Base-by-base conservation (phyloP, 495 filamentous ascomycete species). In the Aspergillus steynii region DNA sequence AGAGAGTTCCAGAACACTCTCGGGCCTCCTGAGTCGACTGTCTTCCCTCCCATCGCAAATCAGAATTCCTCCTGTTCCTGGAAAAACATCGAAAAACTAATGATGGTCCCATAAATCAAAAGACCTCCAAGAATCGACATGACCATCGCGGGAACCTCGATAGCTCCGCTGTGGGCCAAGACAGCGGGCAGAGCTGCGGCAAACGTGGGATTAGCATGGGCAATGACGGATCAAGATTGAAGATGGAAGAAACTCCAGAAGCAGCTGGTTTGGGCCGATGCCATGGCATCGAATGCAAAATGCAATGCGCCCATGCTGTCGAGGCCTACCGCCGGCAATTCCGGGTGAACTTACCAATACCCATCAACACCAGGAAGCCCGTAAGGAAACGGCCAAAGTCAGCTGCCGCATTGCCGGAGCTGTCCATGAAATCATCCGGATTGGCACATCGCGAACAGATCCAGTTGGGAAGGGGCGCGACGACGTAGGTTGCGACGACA, bases 11-110 rank as follows among this genome's bases (percentile, higher is more conserved):
- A 7, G 37, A 12, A 12, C 1, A 42, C 12, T 14, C 9, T 14
- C 37, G 9, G 37, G 0, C 37, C 9, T 14, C 12, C 37, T 15
- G 37, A 26, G 49, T 2, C 9, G 28, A 9, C 3, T 3, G 2
- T 20, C 51, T 28, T 28, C 8, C 50, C 32, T 31, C 27, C 10
- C 28, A 58, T 27, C 32, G 25, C 53, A 45, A n/a, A 28, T 74
- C 63, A 86, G 66, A 91, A 99, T 65, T 97, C 95, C 64, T 93
- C 86, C 78, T 97, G 91, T 72, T 97, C 92, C 73, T 92, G 88
- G 83, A 99, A 99, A 79, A 98, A 98, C 91, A 96, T 91, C 46
- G 86, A 88, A 77, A 99, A 99, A 73, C 87, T 92, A 72, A 98
- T 95, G 71, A 99, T 97, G 14, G 95, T 99, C 37, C 92, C 92